Evolutionary conservation across 352 stramenopile species (phyloP), one percentile per base, ranked within the genome.

Genomic region (Lagenidium sp.): DNA sequence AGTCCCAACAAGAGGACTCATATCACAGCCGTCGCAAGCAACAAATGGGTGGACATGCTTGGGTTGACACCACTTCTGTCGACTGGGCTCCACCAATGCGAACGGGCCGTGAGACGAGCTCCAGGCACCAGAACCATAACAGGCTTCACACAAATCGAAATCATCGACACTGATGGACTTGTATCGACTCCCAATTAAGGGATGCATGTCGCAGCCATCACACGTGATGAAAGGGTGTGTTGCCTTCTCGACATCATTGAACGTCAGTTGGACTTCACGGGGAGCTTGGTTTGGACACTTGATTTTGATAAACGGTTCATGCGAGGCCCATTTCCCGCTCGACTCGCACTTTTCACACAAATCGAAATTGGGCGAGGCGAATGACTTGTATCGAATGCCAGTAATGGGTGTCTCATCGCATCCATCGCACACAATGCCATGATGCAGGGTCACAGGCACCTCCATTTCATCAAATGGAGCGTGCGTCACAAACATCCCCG

Each of bases 361-460:
- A 29, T 91, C 78, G 37, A 85, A 91, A 53, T 91, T 52, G 18
- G 64, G 58, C 10, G 60, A 47, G 5, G 67, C 62, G 8, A 68
- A 55, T 20, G 73, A 81, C 58, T 86, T 87, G 55, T 80, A 91
- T 18, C 78, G 72, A 12, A 58, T 26, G 4, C 78, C 78, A 7
- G 78, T 49, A 41, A 91, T 71, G 6, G 75, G 73, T 19, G 49
- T 68, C 63, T 78, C 71, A 24, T 76, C 53, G 41, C 78, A 85
- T 16, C 72, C 66, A 36, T 82, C 53, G n/a, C 72, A 85, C 15
- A 65, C 44, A 3, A 85, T 37, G 7, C 44, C 55, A 5, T 65
- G 36, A 35, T 85, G 72, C 13, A 72, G 38, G 1, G 22, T 31
- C 28, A 52, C 28, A n/a, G 36, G 28, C 2, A 36, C 24, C 1